Evolutionary conservation across 2,329 filamentous ascomycete genomes (phyloP), one percentile per base, ranked within the genome.

Genomic region (Anisogramma anomala): DNA sequence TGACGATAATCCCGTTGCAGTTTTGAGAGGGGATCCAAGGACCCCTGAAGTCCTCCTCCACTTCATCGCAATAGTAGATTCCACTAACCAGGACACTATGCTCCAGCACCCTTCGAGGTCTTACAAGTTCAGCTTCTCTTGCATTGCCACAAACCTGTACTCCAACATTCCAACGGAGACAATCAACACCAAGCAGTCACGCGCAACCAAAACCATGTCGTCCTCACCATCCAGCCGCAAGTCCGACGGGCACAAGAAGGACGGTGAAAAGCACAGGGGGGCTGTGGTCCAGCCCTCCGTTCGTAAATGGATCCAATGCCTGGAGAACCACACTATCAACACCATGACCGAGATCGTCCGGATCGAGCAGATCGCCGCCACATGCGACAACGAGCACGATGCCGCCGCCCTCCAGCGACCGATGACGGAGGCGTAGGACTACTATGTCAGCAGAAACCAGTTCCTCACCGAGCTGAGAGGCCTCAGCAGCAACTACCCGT

Each of bases 311-410:
- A 74, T 84, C 48, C 65, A 76, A 18, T 75, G 77, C 1, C 67
- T 86, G 17, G 65, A 65, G 32, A 76, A 73, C 0, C 79, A 82
- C 52, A 73, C 74, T n/a, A 66, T 85, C 56, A 86, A 85, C 55
- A 85, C 82, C 0, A 66, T 86, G 15, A 79, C 76, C 0, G 80
- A 83, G 48, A 71, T 86, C 20, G 77, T 81, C 49, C 77, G 79
- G 13, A 77, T 84, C 50, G 82, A 87, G 56, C 72, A 74, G 42
- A 66, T 74, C 3, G 78, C 82, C 18, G 73, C 77, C 3, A 58
- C 65, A 2, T 69, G 74, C 45, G 68, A 75, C 23, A 65, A 69
- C 30, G 67, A 74, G 32, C 73, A 77, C 39, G 72, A 82, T 34
- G 71, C 71, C 11, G 68, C 70, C 20, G 66, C 66, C 3, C 72